Evolutionary conservation across 371 early-diverging fungal genomes (phyloP), one percentile per base, ranked within the genome.

Genomic region (Thermomucor indicae-seudaticae): DNA sequence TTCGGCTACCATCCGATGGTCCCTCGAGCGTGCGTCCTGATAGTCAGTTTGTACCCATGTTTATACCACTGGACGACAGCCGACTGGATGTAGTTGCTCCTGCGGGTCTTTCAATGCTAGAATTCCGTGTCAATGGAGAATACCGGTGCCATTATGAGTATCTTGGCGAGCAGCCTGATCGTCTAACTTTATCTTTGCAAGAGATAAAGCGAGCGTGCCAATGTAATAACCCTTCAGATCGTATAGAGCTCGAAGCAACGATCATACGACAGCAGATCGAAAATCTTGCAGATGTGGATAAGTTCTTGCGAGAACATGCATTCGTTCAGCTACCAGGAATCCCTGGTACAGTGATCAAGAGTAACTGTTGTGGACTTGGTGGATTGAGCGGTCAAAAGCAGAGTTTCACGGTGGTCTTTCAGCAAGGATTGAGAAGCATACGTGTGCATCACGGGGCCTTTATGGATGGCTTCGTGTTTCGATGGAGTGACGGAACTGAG

Each of bases 101-200:
- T 7, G 67, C 65, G 8, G 86, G 85, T 6, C 43, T 85, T 16
- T 64, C 79, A 0, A 64, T 84, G 54, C 34, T 85, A 5, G 85
- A 86, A 51, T 44, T 75, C 14, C 65, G 67, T 49, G 67, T 85
- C 19, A 64, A 73, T n/a, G 78, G 58, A 20, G 44, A 42, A n/a
- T 75, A 80, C 47, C 64, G 68, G 27, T 53, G 57, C 12, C 85
- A 85, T 52, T 43, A 65, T 42, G 85, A 85, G 51, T 85, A 65
- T 46, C 47, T 72, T 7, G 43, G 59, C 32, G 65, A 65, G 20
- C 72, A 73, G 24, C 66, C 68, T 29, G 57, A 30, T 8, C 6
- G 38, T 5, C 12, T 56, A 0, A 14, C 4, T 11, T 19, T 63
- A 12, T 41, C 39, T 19, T 3, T 63, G 4, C 29, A 46, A 10